A percentile compares a stretch with the other conserved stretches of the same genome.
Evolutionary conservation across 1,284 basidiomycete species (phyloP).

Genomic region (Ceratobasidium sp.): DNA sequence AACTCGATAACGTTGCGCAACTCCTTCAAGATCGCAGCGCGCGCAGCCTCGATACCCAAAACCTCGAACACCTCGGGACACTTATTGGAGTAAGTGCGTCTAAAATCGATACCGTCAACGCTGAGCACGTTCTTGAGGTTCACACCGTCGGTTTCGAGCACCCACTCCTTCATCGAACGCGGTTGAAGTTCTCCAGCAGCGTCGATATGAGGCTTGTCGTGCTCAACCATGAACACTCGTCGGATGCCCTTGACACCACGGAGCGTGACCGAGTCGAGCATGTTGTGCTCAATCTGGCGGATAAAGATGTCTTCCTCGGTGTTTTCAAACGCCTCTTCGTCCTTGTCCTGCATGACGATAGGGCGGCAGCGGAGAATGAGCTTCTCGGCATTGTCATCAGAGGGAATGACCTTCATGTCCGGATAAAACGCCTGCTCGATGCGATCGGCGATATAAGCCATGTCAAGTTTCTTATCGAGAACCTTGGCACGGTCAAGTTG

Average conservation of each 20-base stretch:
- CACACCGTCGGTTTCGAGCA: constrained; percentile 95
- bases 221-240: constrained; percentile 90
- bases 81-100: constrained; percentile 93
- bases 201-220: constrained; percentile 77
- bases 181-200: constrained; percentile 68
- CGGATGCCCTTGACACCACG: constrained; percentile 92
- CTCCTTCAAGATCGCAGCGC: constrained; percentile 91
- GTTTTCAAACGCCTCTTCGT: constrained; percentile 75
- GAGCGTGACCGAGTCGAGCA: constrained; percentile 94
- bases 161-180: constrained; percentile 79
- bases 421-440: constrained; percentile 95
- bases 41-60: constrained; percentile 97
- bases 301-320: constrained; percentile 97
- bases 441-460: constrained; percentile 92
- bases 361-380: constrained; percentile 97
- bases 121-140: constrained; percentile 94
- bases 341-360: constrained; percentile 86
- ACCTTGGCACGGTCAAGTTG: constrained; percentile 97
- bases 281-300: constrained; percentile 92
- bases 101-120: constrained; percentile 92
- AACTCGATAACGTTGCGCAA: constrained; percentile 95
- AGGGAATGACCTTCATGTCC: constrained; percentile 98
- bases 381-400: constrained; percentile 98
- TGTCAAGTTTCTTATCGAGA: constrained; percentile 94
- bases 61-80: constrained; percentile 95